phyloP scores from a whole-genome alignment of 495 filamentous ascomycete genomes.

The Aspergillus coremiiformis region DNA sequence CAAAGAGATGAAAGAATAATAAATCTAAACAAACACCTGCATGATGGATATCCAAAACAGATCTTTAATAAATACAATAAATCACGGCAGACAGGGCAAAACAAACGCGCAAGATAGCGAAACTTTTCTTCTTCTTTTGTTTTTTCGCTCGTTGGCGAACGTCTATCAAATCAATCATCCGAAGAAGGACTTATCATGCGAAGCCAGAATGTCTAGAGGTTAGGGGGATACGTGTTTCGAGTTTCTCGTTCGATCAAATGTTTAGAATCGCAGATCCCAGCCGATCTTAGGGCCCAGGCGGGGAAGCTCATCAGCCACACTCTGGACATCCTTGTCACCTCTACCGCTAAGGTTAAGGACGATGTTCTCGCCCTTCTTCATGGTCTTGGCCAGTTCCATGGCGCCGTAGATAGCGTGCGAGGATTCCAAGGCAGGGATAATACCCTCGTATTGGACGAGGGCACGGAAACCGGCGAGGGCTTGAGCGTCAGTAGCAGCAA shows the following conservation, averaged over 20 bases:
- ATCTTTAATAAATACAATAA: background rate
- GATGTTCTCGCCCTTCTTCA: slow-evolving; percentile 80
- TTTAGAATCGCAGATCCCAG: slow-evolving; percentile 80
- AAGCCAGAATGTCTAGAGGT: background rate
- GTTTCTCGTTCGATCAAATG: background rate
- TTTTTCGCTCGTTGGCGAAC: background rate
- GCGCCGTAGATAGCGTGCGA: slow-evolving; percentile 89
- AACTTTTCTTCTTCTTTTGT: background rate
- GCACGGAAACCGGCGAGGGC: slow-evolving; percentile 85
- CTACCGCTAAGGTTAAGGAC: slow-evolving; percentile 92
- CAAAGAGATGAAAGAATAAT: background rate
- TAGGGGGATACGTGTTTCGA: background rate
- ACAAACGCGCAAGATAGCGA: background rate
- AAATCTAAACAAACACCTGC: background rate
- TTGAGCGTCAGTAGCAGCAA: slow-evolving; percentile 86
- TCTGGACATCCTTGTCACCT: slow-evolving; percentile 98
- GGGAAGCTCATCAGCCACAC: slow-evolving; percentile 90
- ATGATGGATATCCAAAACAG: background rate
- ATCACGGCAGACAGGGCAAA: background rate
- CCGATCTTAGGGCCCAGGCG: slow-evolving; percentile 83
- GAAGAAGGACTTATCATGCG: too few species aligned
- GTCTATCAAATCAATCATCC: background rate
- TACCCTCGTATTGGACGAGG: slow-evolving; percentile 80
- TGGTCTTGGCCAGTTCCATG: slow-evolving; percentile 82
- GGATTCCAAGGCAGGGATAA: slow-evolving; percentile 92